Evolutionary conservation across 768 basidiomycete genomes (phyloP), one percentile per base, ranked within the genome.

Genomic region (Boletales sp.): DNA sequence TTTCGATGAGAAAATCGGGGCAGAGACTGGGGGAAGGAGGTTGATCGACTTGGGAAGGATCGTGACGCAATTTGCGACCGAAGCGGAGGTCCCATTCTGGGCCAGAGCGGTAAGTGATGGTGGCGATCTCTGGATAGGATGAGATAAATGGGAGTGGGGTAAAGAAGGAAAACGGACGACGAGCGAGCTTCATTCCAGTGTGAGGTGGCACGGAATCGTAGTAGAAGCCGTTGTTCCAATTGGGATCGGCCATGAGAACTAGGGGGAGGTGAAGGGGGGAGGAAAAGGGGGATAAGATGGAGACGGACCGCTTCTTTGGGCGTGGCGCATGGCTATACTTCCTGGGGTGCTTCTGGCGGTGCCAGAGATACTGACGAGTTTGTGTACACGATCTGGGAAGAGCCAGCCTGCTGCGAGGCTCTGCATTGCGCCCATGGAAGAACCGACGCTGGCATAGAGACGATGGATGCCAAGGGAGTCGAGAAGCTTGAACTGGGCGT

Each of bases 11-110:
- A 68, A 97, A 98, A 66, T 99, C 97, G 15, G 97, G 94, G 61
- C 94, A 97, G 1, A 99, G 77, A 0, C 87, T 84, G 6, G 95
- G 95, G 13, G 73, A 38, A 61, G 64, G 31, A 53, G 70, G 54
- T 11, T 49, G 58, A 38, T 53, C 51, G 38, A 24, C 24, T n/a
- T 57, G 44, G 11, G 50, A 17, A 12, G 35, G 11, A 40, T 53
- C 67, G 6, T 69, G 59, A 21, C 80, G 77, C 37, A 91, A 47
- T 58, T 86, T 81, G 40, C 95, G 85, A 1, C 90, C 94, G 63
- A 99, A 99, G n/a, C 97, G 87, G 56, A 87, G 79, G 70, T 99
- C 97, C 97, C 97, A 99, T 69, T 99, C 97, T 7, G 97, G 97
- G 1, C 97, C 97, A 12, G 97, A 98, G 34, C 97, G 86, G 68